Percentiles rank a stretch among this genome's conserved stretches.
These are phyloP conservation scores for Plectranthus barbatus DNA, from an alignment of 257 asterid genomes.

Conservation along the genomic window DNA sequence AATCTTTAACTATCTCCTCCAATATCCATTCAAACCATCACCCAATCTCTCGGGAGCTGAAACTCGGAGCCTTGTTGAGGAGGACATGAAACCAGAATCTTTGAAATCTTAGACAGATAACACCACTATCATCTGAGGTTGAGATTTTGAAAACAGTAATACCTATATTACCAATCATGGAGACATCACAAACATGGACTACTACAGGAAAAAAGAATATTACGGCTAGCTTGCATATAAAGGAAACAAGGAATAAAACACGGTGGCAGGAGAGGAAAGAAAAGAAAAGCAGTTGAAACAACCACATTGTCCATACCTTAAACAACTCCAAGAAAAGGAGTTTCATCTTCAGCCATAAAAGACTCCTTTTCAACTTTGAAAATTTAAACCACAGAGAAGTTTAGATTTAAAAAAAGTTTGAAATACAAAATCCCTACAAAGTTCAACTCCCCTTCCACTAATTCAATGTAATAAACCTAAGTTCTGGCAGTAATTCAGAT, in stretches of 20 bases:
- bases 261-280: not conserved
- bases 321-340: slow-evolving; percentile 1
- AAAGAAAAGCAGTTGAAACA: not conserved
- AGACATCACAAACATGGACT: not conserved
- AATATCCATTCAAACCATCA: slow-evolving; percentile 44
- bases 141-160: not conserved
- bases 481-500: slow-evolving; percentile 33
- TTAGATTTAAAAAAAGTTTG: slow-evolving; percentile 39
- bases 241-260: not conserved
- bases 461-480: slow-evolving; percentile 10
- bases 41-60: slow-evolving; percentile 18
- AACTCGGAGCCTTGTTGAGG: slow-evolving; percentile 17
- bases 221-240: too few relatives aligned
- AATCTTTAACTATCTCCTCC: slow-evolving; percentile 50
- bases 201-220: too few relatives aligned
- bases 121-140: not conserved
- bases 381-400: not conserved
- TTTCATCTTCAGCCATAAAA: too few relatives aligned
- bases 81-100: slow-evolving; percentile 18
- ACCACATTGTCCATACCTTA: slow-evolving; percentile 1
- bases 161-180: slow-evolving; percentile 1
- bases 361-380: slow-evolving; percentile 16
- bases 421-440: not conserved
- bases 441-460: not conserved
- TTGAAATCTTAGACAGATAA: not conserved